Base-by-base conservation (phyloP, 352 stramenopile genomes). In the Pythium coloratum region DNA sequence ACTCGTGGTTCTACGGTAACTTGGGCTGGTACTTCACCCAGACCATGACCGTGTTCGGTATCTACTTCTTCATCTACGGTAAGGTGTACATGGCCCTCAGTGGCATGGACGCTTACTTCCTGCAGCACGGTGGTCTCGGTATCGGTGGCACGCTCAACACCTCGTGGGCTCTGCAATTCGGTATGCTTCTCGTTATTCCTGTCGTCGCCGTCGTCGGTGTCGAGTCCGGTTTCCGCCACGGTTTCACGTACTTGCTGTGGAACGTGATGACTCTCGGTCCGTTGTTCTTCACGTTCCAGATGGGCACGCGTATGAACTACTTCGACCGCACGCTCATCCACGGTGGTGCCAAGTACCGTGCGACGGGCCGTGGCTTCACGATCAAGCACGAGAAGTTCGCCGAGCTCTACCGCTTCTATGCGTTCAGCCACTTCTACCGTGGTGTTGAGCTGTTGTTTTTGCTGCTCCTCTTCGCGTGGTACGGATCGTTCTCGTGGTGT, bases 271-370 rank as follows among this genome's bases (percentile, higher is more conserved):
- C 96, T 47, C 93, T 98, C n/a, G 97, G 97, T 51, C 97, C 97
- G n/a, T 82, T 99, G 38, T 98, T 99, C 81, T 99, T 99, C 72
- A 99, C 98, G 69, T 99, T 99, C 83, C 97, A 99, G 74, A 99
- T 99, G 82, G 97, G 98, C 62, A 99, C 97, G 16, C 97, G 98
- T 76, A 98, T 97, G 72, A 92, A 98, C 77, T 99, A 99, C 84
- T 99, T 99, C 76, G 92, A 98, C 51, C 96, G 98, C 65, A 99
- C 97, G 20, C 86, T 99, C 71, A 86, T 99, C 47, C 96, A 98
- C 65, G 97, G 97, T 65, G 97, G 97, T 67, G 97, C 97, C 5
- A 99, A 98, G 78, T 99, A 99, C 76, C 91, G 96, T 50, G 92
- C 97, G 16, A 99, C 97, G 12, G 97, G 97, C 77, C 92, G 97